Evolutionary conservation across 2,329 filamentous ascomycete species (phyloP), one percentile per base, ranked within the genome.

Genomic region (Cordyceps militaris): DNA sequence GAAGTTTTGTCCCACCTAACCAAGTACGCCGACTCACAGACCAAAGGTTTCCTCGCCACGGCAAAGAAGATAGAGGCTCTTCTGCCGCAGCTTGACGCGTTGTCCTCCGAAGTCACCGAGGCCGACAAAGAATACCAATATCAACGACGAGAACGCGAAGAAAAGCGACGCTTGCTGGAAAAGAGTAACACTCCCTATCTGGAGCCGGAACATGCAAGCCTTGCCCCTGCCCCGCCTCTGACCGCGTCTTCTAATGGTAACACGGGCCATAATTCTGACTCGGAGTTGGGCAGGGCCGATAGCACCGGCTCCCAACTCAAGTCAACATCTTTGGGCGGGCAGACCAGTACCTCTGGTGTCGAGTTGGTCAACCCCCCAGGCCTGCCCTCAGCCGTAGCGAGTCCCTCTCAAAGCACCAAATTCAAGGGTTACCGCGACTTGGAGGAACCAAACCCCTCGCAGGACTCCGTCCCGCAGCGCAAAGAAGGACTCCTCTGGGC

Each of bases 41-140:
- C 94, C 16, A 87, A 84, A 66, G 86, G 83, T 59, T 97, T 96
- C 67, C 77, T 97, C 54, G 76, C 82, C 1, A 88, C 92, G 0
- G 88, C 93, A 13, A 92, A 92, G 71, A 96, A 88, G 71, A 87
- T 99, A 51, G 92, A 96, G 63, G 83, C 80, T 23, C 84, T 96
- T 73, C 78, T 96, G 19, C 94, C 94, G 0, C 91, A 97, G 66
- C 79, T 99, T 2, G 91, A 97, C 64, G 93, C 93, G 2, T 75
- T 99, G 32, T 89, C 88, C 40, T 83, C 83, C 55, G 93, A 97
- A 70, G 94, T 99, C n/a, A 85, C 85, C 61, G 87, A 94, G 65
- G 91, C 91, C 24, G 92, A 97, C 70, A 97, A 97, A 71, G 93
- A 97, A 67, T 99, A 94, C 68, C 91, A 97, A 67, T 90, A 97